Base-by-base conservation (phyloP, 2,329 filamentous ascomycete genomes). In the Colletotrichum brevisporum region DNA sequence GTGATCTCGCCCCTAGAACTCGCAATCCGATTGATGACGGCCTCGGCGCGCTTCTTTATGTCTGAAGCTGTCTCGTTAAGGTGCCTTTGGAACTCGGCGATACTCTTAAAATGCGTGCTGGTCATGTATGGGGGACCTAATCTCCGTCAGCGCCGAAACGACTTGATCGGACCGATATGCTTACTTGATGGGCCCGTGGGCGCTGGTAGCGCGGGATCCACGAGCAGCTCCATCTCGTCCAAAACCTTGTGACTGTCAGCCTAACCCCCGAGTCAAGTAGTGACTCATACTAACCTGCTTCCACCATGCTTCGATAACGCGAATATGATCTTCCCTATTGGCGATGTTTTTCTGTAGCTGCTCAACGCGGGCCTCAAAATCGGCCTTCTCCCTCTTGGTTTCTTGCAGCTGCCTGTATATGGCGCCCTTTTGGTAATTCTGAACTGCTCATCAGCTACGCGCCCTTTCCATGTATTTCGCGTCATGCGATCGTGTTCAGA, bases 351-450 rank as follows among this genome's bases (percentile, higher is more conserved):
- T 94, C 73, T 93, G 89, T 71, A 97, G 84, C 73, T 97, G 93
- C 77, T 91, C 91, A 71, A 98, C 85, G 77, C 93, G 92, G 67
- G 89, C 86, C 83, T 98, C 95, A 71, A 97, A 84, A 48, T 92
- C 92, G 67, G 88, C 86, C 78, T 94, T 95, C 79, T 97, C 94
- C 75, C 96, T 91, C 83, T 97, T 97, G 82, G 97, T 98, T 82
- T 98, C 96, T 78, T 94, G 93, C 94, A 99, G 97, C 83, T 98
- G 95, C 67, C 97, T 94, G 76, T 93, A 92, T 79, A 99, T 97
- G 72, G 96, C 96, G 84, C 97, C 96, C 83, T 98, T 99, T 83
- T 95, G 93, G 77, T 92, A 96, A 41, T 69, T 69, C 67, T 69
- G 67, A 67, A 67, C 51, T 69, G 55, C 61, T 69, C 55, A 69